Base-by-base conservation (phyloP, 2,329 filamentous ascomycete genomes). In the Phaeoacremonium minimum region DNA sequence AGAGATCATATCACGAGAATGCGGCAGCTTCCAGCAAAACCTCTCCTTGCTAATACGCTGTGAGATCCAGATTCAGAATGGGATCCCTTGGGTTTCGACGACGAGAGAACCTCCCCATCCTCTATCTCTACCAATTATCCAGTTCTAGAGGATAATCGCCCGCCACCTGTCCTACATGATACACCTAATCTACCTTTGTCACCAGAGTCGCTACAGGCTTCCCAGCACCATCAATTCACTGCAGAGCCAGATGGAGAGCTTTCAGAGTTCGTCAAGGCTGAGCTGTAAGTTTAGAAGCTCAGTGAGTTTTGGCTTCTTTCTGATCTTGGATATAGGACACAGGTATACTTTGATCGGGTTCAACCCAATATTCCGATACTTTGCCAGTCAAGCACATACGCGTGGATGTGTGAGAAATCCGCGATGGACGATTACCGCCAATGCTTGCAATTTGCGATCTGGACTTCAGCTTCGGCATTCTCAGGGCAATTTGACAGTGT, bases 391-490 rank as follows among this genome's bases (percentile, higher is more conserved):
- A 45, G 47, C 3, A 55, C 53, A 20, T 47, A 45, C 16, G 36
- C 47, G 9, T 47, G 46, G 42, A 44, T 47, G 3, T 41, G 37
- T n/a, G 22, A 26, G 7, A 43, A 47, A 7, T 7, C 35, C 1
- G 32, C 41, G 15, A 48, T 40, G 9, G 40, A 42, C 18, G 46
- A 41, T n/a, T 35, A 43, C 20, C 31, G 40, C 17, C 31, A 38
- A 4, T 53, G 51, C 33, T 43, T 58, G 4, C 53, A 54, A 33
- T 49, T 53, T 30, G 51, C 55, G 32, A 58, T 58, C 54, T 54
- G 55, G 49, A 52, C 51, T 1, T 22, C 55, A 18, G 51, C 54
- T 7, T 47, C 51, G 30, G 48, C 52, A 3, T 33, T 51, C 11
- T 58, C 55, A 7, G 52, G 52, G 8, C 53, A 56, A 32, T 56